Conservation (phyloP, 2,329 filamentous ascomycete species). For the Fusarium duplospermum region DNA sequence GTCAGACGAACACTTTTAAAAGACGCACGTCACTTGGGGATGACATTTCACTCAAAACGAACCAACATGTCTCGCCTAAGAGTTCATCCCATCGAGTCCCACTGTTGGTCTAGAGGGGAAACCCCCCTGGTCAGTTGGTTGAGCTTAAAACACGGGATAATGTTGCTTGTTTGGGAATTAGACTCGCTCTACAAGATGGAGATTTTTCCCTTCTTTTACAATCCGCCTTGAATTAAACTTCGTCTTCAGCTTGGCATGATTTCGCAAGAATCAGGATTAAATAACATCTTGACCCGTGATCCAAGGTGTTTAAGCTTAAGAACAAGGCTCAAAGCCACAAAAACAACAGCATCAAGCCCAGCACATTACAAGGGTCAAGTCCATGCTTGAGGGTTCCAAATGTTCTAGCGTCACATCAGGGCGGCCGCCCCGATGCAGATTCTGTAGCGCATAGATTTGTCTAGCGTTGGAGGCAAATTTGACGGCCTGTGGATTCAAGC, state of each 20-base stretch:
- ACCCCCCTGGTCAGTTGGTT: neutral
- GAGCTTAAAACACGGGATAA: conserved; percentile 19
- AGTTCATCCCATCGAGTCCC: conserved; percentile 19
- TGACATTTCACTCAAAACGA: neutral
- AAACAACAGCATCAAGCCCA: neutral
- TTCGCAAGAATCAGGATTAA: neutral
- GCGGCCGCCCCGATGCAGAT: conserved; percentile 20
- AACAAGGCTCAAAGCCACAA: conserved; percentile 2
- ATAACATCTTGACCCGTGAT: neutral
- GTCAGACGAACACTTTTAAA: neutral
- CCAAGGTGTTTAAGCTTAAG: conserved; percentile 11
- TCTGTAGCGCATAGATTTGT: conserved; percentile 15
- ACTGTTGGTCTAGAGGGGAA: neutral
- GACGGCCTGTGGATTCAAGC: neutral
- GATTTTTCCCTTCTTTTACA: neutral
- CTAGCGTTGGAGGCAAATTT: neutral
- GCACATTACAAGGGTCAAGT: neutral
- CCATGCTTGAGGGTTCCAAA: conserved; percentile 41
- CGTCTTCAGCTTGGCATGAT: neutral
- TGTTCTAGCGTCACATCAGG: conserved; percentile 15
- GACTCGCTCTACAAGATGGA: neutral
- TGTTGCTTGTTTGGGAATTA: conserved; percentile 5
- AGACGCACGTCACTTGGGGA: neutral
- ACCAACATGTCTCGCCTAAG: neutral
- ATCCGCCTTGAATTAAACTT: neutral